Conservation (phyloP, 2,329 filamentous ascomycete genomes). For the Botrytis tulipae region DNA sequence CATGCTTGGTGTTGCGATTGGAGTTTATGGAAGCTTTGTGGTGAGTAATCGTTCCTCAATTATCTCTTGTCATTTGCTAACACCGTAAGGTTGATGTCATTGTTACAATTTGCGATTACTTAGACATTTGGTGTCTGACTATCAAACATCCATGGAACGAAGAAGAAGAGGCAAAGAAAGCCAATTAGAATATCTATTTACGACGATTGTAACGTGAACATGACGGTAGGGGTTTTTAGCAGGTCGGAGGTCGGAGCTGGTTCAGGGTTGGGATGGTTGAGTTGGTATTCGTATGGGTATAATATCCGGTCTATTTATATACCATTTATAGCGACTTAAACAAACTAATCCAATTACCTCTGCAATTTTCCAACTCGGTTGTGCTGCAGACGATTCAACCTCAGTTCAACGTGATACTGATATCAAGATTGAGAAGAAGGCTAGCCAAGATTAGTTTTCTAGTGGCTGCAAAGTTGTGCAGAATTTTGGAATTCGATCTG, state of each 20-base stretch:
- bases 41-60: constrained; percentile 42
- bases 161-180: constrained; percentile 40
- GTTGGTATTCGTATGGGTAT: not conserved
- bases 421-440: not conserved
- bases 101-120: constrained; percentile 93
- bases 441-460: not conserved
- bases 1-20: constrained; percentile 79
- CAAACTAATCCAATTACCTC: not conserved
- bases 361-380: not conserved
- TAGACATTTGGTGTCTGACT: constrained; percentile 97
- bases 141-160: constrained; percentile 76
- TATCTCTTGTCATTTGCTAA: not conserved
- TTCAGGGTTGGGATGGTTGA: not conserved
- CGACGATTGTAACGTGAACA: constrained; percentile 13
- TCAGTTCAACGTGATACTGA: not conserved
- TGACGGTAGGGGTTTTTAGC: not conserved
- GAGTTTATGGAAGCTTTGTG: constrained; percentile 96
- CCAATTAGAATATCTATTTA: constrained; percentile 20
- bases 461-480: not conserved
- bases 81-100: constrained; percentile 75
- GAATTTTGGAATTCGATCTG: not conserved
- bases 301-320: constrained; percentile 1
- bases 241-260: not conserved
- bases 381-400: not conserved
- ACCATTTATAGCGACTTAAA: not conserved